These are phyloP conservation scores for Dothideomycetes sp. DNA, from an alignment of 2,329 filamentous ascomycete species.

Conservation along the genomic window DNA sequence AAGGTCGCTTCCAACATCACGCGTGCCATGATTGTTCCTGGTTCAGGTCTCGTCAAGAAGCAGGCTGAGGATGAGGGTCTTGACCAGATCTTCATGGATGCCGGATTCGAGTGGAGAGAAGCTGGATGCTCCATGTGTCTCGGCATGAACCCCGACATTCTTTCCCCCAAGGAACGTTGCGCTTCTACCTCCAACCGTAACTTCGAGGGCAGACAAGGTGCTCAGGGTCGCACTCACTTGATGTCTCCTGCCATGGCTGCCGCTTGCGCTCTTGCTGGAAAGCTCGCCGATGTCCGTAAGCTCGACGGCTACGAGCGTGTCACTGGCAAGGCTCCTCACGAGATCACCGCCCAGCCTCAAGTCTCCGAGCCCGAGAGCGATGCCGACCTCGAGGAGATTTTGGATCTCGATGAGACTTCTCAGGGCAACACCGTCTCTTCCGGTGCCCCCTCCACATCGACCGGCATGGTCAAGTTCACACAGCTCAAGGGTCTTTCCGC, in stretches of 20 bases:
- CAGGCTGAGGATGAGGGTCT: constrained; percentile 87
- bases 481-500: constrained; percentile 79
- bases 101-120: constrained; percentile 96
- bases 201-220: constrained; percentile 93
- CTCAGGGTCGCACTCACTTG: constrained; percentile 80
- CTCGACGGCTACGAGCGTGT: constrained; percentile 49
- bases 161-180: constrained; percentile 84
- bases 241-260: constrained; percentile 98
- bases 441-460: constrained; percentile 39
- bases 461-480: constrained; percentile 75
- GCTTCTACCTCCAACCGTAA: constrained; percentile 95
- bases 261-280: constrained; percentile 79
- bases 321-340: constrained; percentile 42
- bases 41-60: constrained; percentile 86
- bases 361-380: constrained; percentile 52
- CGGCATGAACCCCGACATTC: constrained; percentile 98
- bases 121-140: constrained; percentile 98
- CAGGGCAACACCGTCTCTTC: constrained; percentile 54
- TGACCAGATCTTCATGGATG: constrained; percentile 82
- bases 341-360: constrained; percentile 48
- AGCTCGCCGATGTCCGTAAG: constrained; percentile 83
- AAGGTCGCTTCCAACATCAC: constrained; percentile 83
- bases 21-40: constrained; percentile 91
- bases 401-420: constrained; percentile 57
- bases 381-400: constrained; percentile 53